Evolutionary conservation across 345 rosid species (phyloP).

Genomic region (Brassica nigra): DNA sequence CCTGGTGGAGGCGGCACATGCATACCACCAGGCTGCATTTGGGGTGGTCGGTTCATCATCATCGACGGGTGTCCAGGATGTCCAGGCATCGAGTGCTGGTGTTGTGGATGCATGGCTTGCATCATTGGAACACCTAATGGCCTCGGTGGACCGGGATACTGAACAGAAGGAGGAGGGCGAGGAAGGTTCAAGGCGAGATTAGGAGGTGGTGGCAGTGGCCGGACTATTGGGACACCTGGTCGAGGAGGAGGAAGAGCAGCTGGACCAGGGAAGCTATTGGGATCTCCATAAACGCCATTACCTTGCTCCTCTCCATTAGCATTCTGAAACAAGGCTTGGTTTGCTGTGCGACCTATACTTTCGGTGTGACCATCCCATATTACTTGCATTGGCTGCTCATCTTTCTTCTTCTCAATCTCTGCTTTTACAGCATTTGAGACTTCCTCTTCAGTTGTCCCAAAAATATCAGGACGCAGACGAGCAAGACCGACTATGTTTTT

Average conservation of each 20-base stretch:
- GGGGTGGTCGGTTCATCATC: slow-evolving; percentile 61
- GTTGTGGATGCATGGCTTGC: slow-evolving; percentile 58
- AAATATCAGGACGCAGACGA: slow-evolving; percentile 85
- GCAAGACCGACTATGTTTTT: slow-evolving; percentile 88
- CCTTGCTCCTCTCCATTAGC: slow-evolving; percentile 59
- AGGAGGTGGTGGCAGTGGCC: slow-evolving; percentile 88
- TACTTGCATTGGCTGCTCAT: slow-evolving; percentile 89
- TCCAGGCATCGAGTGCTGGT: slow-evolving; percentile 49
- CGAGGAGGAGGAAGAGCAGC: slow-evolving; percentile 87
- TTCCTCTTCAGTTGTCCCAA: slow-evolving; percentile 95
- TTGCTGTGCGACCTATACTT: slow-evolving; percentile 92
- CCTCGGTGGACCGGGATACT: slow-evolving; percentile 53
- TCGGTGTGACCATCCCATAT: slow-evolving; percentile 96
- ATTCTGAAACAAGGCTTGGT: slow-evolving; percentile 77
- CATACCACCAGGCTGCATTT: slow-evolving; percentile 53
- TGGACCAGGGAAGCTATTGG: slow-evolving; percentile 74
- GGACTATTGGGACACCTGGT: slow-evolving; percentile 61
- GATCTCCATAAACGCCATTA: slow-evolving; percentile 48
- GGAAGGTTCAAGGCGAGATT: slow-evolving; percentile 79
- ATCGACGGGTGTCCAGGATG: slow-evolving; percentile 52
- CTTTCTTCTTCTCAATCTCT: slow-evolving; percentile 90
- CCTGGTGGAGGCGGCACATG: slow-evolving; percentile 82
- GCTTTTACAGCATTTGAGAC: slow-evolving; percentile 94
- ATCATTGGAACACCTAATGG: slow-evolving; percentile 71
- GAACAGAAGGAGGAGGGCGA: slow-evolving; percentile 63